phyloP scores from a whole-genome alignment of 1,284 basidiomycete genomes.

The Flammula alnicola region DNA sequence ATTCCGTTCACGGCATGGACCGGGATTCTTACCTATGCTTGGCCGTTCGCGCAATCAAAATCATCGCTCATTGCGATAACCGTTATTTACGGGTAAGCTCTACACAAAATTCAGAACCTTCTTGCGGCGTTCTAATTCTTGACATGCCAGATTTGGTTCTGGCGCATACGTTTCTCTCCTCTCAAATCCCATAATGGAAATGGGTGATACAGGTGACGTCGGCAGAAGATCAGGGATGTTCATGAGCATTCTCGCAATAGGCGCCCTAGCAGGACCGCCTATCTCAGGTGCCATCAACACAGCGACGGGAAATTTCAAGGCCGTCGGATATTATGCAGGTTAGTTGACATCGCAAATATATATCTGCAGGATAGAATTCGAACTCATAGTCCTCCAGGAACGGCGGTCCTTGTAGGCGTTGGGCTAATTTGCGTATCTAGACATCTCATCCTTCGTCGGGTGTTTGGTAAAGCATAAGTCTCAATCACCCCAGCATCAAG shows the following conservation, averaged over 20 bases:
- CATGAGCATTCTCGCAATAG: slow-evolving; percentile 46
- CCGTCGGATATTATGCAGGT: slow-evolving; percentile 67
- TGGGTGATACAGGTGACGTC: slow-evolving; percentile 63
- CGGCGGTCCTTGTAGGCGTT: not conserved
- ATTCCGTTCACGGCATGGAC: slow-evolving; percentile 54
- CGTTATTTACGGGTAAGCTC: slow-evolving; percentile 53
- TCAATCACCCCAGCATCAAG: too few relatives aligned
- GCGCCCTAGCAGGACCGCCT: slow-evolving; percentile 59
- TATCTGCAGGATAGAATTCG: not conserved
- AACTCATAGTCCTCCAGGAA: not conserved
- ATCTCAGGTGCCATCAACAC: slow-evolving; percentile 64
- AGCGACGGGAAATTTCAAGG: slow-evolving; percentile 51
- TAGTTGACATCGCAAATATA: slow-evolving; percentile 3
- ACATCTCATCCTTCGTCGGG: not conserved
- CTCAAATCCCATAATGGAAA: slow-evolving; percentile 55
- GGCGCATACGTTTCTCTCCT: slow-evolving; percentile 63
- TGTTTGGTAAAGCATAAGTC: not conserved
- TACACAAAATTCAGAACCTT: not conserved
- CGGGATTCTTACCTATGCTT: slow-evolving; percentile 57
- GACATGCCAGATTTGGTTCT: slow-evolving; percentile 37
- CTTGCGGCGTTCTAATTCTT: not conserved
- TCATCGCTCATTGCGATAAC: slow-evolving; percentile 49
- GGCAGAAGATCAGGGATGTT: slow-evolving; percentile 69
- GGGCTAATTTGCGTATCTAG: not conserved
- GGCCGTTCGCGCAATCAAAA: slow-evolving; percentile 55